Conservation (phyloP, 192 early-diverging fungal genomes). For the Lobulomyces angularis region DNA sequence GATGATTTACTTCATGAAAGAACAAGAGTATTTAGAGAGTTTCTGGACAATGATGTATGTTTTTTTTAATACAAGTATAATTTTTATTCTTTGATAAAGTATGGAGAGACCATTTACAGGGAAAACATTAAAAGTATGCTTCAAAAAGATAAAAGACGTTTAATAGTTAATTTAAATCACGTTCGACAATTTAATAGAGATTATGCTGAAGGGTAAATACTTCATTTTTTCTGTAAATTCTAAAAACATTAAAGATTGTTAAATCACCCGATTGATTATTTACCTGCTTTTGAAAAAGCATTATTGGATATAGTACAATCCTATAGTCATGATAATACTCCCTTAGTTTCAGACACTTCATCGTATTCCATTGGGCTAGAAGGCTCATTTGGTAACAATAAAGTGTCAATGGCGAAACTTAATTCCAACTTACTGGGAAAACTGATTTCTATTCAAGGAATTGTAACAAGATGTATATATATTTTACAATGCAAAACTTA, state of each 20-base stretch:
- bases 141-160: conserved; percentile 30
- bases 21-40: conserved; percentile 36
- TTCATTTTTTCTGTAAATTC: neutral
- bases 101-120: conserved; percentile 42
- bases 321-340: conserved; percentile 15
- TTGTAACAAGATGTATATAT: conserved; percentile 91
- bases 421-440: conserved; percentile 68
- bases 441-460: conserved; percentile 89
- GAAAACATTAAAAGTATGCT: conserved; percentile 37
- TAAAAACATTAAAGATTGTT: conserved; percentile 33
- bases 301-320: conserved; percentile 43
- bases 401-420: conserved; percentile 76
- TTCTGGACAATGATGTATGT: conserved; percentile 35
- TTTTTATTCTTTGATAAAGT: conserved; percentile 16
- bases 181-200: conserved; percentile 62
- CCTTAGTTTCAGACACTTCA: conserved; percentile 13
- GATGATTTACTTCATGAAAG: conserved; percentile 41
- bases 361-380: conserved; percentile 69
- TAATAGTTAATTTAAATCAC: conserved; percentile 84
- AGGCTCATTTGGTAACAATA: conserved; percentile 83
- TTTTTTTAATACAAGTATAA: neutral
- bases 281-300: conserved; percentile 74
- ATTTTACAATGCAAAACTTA: neutral
- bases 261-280: conserved; percentile 62
- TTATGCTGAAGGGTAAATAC: conserved; percentile 55